Conservation (phyloP, 139 green algal species). For the Trebouxia sp. region DNA sequence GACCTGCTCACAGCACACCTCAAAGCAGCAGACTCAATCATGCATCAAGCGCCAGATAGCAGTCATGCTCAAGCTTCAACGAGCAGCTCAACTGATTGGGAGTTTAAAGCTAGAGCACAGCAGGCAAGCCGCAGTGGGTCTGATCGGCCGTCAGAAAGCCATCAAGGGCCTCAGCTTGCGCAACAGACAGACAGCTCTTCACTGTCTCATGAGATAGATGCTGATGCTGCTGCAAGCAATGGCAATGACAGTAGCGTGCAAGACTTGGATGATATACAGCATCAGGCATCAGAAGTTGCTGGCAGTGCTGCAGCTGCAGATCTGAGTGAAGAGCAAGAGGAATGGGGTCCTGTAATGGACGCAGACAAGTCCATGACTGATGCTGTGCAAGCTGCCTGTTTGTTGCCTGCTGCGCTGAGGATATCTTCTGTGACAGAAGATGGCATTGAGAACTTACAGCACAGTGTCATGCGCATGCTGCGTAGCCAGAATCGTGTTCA, state of each 20-base stretch:
- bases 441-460: conserved; percentile 68
- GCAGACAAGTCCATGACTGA: neutral
- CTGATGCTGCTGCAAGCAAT: neutral
- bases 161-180: no score
- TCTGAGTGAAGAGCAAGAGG: neutral
- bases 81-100: no score
- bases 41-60: neutral
- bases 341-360: neutral
- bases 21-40: conserved; percentile 32
- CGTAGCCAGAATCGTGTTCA: no score
- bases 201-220: neutral
- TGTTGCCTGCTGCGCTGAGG: conserved; percentile 55
- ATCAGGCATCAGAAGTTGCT: neutral
- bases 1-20: conserved; percentile 78
- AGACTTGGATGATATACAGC: neutral
- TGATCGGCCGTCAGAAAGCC: no score
- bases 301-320: no score
- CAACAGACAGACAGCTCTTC: no score
- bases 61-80: no score
- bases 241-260: neutral
- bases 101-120: no score
- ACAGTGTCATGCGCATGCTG: conserved; percentile 47
- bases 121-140: no score
- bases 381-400: conserved; percentile 46
- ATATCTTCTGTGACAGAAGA: conserved; percentile 73